These are phyloP conservation scores for Xylaria grammica DNA, from an alignment of 495 filamentous ascomycete species.

Conservation along the genomic window DNA sequence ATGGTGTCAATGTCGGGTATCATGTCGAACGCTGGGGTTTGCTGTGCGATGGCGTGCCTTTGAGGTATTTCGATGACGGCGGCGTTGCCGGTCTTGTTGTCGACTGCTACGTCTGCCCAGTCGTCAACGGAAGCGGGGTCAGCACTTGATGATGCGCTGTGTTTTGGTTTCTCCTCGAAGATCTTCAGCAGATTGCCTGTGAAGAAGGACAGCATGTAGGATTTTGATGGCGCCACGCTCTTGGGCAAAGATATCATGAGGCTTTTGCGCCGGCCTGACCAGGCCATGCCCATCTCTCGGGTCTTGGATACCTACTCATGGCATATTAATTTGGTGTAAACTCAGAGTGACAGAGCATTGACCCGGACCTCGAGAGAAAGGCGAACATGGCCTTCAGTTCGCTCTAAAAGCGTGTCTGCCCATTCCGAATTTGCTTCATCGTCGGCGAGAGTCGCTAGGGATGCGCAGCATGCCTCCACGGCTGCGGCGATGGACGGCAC, in stretches of 20 bases:
- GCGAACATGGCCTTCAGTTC: conserved; percentile 27
- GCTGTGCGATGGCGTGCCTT: conserved; percentile 6
- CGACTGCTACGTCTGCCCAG: conserved; percentile 40
- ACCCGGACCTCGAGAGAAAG: conserved; percentile 37
- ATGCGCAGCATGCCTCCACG: conserved; percentile 34
- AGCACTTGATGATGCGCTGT: background rate
- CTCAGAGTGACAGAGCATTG: background rate
- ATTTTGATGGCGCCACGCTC: conserved; percentile 26
- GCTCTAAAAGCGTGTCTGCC: conserved; percentile 38
- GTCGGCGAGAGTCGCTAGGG: conserved; percentile 41
- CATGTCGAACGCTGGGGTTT: conserved; percentile 24
- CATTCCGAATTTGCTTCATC: conserved; percentile 36
- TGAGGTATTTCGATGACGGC: conserved; percentile 16
- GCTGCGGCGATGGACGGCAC: conserved; percentile 32
- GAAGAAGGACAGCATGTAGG: conserved; percentile 38
- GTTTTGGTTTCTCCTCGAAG: conserved; percentile 31
- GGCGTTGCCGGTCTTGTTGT: conserved; percentile 28
- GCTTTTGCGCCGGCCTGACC: conserved; percentile 14
- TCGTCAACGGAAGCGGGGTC: conserved; percentile 31
- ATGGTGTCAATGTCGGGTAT: conserved; percentile 39
- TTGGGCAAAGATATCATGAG: conserved; percentile 43
- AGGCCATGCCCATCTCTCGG: conserved; percentile 4
- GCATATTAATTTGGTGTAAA: background rate
- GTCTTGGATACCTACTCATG: conserved; percentile 3
- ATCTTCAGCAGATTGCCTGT: conserved; percentile 31